Evolutionary conservation across 176 grass and related monocot genomes (phyloP).

Genomic region (Dactylis glomerata): DNA sequence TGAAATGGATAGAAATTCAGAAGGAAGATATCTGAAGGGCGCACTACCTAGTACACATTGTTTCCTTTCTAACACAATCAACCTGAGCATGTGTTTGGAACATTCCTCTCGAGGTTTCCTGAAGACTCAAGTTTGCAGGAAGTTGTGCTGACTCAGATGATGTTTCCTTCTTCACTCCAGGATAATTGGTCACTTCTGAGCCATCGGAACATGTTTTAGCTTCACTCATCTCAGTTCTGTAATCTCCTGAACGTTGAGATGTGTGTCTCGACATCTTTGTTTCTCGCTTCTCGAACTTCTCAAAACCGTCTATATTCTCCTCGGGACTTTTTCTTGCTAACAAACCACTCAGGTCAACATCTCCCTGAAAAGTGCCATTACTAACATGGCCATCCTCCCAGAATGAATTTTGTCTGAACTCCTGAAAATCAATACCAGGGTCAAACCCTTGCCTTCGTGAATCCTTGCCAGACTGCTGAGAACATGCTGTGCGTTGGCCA

Average conservation of each 20-base stretch:
- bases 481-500: not conserved
- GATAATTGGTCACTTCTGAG: conserved; percentile 37
- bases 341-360: conserved; percentile 30
- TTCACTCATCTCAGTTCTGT: conserved; percentile 28
- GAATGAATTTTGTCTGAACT: conserved; percentile 21
- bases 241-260: conserved; percentile 18
- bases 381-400: conserved; percentile 30
- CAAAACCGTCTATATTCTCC: conserved; percentile 18
- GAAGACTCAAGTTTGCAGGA: conserved; percentile 29
- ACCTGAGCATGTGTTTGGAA: conserved; percentile 21
- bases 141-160: conserved; percentile 28
- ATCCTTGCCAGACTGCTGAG: conserved; percentile 34
- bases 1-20: conserved; percentile 7
- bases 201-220: conserved; percentile 27
- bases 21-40: conserved; percentile 8
- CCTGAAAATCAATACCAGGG: conserved; percentile 37
- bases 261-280: conserved; percentile 28
- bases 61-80: conserved; percentile 30
- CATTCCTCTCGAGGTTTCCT: conserved; percentile 29
- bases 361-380: conserved; percentile 19
- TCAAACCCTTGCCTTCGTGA: conserved; percentile 34
- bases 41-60: conserved; percentile 25
- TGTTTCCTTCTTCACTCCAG: conserved; percentile 22
- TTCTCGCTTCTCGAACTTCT: conserved; percentile 27
- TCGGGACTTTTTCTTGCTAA: conserved; percentile 20